Evolutionary conservation across 2,329 filamentous ascomycete genomes (phyloP).

Genomic region (Harringtonia lauricola): DNA sequence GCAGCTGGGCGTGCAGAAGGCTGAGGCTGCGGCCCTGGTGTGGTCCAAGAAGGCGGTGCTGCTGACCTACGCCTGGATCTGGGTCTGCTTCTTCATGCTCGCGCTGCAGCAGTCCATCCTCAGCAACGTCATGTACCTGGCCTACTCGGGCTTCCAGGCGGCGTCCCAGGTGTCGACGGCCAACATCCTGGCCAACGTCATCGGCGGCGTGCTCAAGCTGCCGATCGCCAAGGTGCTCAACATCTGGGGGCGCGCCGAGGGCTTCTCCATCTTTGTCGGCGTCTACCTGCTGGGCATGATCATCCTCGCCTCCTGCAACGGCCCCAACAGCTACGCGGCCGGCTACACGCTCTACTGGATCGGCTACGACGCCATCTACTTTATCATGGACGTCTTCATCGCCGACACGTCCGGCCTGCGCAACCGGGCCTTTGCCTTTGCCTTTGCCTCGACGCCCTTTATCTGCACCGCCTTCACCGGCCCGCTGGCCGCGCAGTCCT

Average conservation of each 20-base stretch:
- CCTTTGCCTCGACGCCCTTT: constrained; percentile 54
- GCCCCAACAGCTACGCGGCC: constrained; percentile 50
- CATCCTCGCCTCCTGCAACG: constrained; percentile 54
- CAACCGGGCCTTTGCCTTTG: constrained; percentile 54
- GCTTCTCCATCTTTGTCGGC: constrained; percentile 41
- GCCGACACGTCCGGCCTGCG: constrained; percentile 56
- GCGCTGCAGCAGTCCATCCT: constrained; percentile 26
- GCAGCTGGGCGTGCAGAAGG: constrained; percentile 34
- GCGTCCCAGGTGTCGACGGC: constrained; percentile 45
- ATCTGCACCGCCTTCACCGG: constrained; percentile 57
- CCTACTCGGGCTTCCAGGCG: constrained; percentile 36
- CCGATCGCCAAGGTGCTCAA: constrained; percentile 58
- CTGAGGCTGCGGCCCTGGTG: constrained; percentile 35
- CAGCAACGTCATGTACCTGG: constrained; percentile 31
- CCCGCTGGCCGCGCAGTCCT: constrained; percentile 40
- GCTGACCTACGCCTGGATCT: constrained; percentile 20
- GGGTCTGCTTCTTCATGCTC: constrained; percentile 27
- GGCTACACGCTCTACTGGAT: constrained; percentile 57
- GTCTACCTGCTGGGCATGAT: constrained; percentile 42
- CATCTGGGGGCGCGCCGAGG: constrained; percentile 55
- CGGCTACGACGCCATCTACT: constrained; percentile 34
- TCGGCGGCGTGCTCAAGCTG: constrained; percentile 51
- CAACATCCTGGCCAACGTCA: constrained; percentile 40
- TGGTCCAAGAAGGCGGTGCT: constrained; percentile 29
- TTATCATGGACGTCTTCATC: constrained; percentile 45